Conservation (phyloP, 1,284 basidiomycete species). For the Cystobasidium sp. region DNA sequence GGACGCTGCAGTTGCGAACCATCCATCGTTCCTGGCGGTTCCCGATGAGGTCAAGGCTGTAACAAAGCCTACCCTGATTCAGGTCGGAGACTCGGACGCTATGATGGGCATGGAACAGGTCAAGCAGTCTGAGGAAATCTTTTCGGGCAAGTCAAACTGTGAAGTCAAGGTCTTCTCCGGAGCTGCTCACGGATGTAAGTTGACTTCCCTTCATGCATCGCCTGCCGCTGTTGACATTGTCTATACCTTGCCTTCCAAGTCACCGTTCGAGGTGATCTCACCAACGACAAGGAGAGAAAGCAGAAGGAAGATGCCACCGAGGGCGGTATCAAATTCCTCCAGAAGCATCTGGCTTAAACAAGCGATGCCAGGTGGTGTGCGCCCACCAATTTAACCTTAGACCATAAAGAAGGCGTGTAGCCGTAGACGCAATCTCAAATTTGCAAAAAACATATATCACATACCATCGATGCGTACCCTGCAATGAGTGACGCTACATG, state of each 20-base stretch:
- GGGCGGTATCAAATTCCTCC: slow-evolving; percentile 33
- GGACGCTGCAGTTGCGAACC: slow-evolving; percentile 44
- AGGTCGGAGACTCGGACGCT: slow-evolving; percentile 39
- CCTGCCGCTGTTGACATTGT: background rate
- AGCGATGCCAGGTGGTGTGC: no score
- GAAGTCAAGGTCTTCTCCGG: slow-evolving; percentile 36
- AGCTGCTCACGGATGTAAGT: slow-evolving; percentile 34
- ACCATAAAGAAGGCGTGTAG: no score
- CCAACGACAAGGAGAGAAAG: slow-evolving; percentile 35
- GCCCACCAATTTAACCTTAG: no score
- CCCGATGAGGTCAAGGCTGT: slow-evolving; percentile 39
- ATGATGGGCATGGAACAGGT: slow-evolving; percentile 43
- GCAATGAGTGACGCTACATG: no score
- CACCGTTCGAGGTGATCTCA: slow-evolving; percentile 38
- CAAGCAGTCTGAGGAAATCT: slow-evolving; percentile 32
- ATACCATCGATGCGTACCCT: no score
- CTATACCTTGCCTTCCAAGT: background rate
- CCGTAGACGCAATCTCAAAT: no score
- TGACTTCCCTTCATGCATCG: background rate
- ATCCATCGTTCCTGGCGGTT: slow-evolving; percentile 43
- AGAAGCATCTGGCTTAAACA: slow-evolving; percentile 37
- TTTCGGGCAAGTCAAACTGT: slow-evolving; percentile 21
- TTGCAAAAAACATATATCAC: no score
- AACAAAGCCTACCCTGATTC: slow-evolving; percentile 34
- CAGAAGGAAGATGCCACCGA: slow-evolving; percentile 39